Base-by-base conservation (phyloP, 768 basidiomycete genomes). In the Botryobasidium botryosum region DNA sequence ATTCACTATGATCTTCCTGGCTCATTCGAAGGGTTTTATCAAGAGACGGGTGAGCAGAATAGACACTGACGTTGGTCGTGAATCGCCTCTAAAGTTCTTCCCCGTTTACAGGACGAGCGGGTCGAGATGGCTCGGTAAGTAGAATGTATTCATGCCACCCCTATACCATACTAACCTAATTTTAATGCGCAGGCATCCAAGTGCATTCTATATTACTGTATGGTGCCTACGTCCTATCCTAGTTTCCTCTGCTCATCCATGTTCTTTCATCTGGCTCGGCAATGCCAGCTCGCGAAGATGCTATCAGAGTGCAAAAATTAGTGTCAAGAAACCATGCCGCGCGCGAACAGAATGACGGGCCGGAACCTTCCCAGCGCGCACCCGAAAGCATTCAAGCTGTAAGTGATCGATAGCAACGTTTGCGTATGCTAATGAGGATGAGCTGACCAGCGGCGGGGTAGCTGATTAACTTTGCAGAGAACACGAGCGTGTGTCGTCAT, bases 1-100 rank as follows among this genome's bases (percentile, higher is more conserved):
- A 74, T 87, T 33, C 84, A 87, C 54, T 85, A 72, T 50, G 83
- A 86, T 57, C 59, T 86, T 15, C 81, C 83, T 0, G 83, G 80
- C 56, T 84, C 81, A 45, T 74, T 86, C 46, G 84, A 87, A 83
- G 84, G 82, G 0, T 88, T 77, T 57, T 88, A 88, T 57, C 85
- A 87, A 57, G 85, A 87, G 59, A 86, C 83, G 50, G 82, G 80
- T 76, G 52, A 20, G 65, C 48, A n/a, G 2, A 20, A 35, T 21
- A 6, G n/a, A 6, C 7, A 41, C 12, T n/a, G 21, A 41, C 5
- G 5, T 24, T 41, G 20, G 20, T 24, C 17, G 20, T 17, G 6
- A 44, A 3, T 2, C n/a, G 15, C 25, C 5, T 8, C 27, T 5
- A 7, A 20, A 20, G 27, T 32, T 21, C 13, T 25, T 17, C 5